These are phyloP conservation scores for Begonia peltatifolia DNA, from an alignment of 306 rosid species.

Conservation along the genomic window DNA sequence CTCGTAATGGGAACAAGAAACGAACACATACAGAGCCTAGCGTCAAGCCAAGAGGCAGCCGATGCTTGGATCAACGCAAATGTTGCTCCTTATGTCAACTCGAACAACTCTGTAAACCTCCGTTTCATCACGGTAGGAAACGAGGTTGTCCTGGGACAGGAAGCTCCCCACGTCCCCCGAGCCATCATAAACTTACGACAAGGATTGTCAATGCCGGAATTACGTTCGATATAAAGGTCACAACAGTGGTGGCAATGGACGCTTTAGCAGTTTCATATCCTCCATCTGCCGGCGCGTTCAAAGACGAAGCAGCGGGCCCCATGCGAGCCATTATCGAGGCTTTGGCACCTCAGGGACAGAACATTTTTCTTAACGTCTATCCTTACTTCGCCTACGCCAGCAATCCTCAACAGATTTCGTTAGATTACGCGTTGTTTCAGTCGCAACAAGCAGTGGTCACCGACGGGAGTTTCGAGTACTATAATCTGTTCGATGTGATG, in stretches of 20 bases:
- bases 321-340: conserved; percentile 23
- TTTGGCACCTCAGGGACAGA: conserved; percentile 19
- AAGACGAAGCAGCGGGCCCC: not conserved
- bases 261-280: conserved; percentile 21
- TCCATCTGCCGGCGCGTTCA: conserved; percentile 31
- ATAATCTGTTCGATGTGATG: conserved; percentile 14
- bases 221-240: conserved; percentile 20
- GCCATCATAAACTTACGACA: conserved; percentile 34
- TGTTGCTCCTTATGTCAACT: conserved; percentile 8
- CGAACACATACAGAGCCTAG: conserved; percentile 6
- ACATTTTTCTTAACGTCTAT: conserved; percentile 47
- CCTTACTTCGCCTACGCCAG: conserved; percentile 24
- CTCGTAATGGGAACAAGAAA: conserved; percentile 16
- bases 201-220: conserved; percentile 16
- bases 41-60: conserved; percentile 9
- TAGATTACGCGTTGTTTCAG: conserved; percentile 30
- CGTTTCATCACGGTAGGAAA: conserved; percentile 42
- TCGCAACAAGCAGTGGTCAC: conserved; percentile 13
- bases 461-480: conserved; percentile 17
- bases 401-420: not conserved
- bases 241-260: conserved; percentile 19
- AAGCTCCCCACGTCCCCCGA: conserved; percentile 15
- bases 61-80: conserved; percentile 26
- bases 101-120: conserved; percentile 25
- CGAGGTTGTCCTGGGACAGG: conserved; percentile 16